phyloP scores from a whole-genome alignment of 495 filamentous ascomycete genomes.

The Lophium mytilinum region DNA sequence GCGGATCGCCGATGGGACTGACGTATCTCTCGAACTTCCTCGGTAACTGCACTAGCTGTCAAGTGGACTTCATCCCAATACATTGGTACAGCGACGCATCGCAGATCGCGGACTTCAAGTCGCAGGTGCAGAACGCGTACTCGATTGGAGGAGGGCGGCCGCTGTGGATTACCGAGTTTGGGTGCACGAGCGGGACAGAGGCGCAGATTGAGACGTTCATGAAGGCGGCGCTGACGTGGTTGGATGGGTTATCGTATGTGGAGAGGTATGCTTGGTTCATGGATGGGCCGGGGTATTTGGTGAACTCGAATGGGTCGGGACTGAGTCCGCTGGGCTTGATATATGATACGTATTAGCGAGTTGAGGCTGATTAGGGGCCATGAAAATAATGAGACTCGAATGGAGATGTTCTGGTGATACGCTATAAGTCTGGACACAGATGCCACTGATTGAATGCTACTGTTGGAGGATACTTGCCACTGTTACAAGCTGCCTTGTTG shows the following conservation, averaged over 20 bases:
- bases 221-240: slow-evolving; percentile 47
- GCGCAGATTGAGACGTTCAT: slow-evolving; percentile 50
- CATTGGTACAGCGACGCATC: slow-evolving; percentile 29
- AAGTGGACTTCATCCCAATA: slow-evolving; percentile 27
- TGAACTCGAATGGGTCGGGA: slow-evolving; percentile 20
- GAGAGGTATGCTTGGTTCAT: slow-evolving; percentile 78
- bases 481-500: too few relatives aligned
- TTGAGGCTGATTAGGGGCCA: too few relatives aligned
- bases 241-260: slow-evolving; percentile 60
- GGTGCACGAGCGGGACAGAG: slow-evolving; percentile 35
- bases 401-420: too few relatives aligned
- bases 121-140: slow-evolving; percentile 26
- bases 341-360: neutral
- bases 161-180: slow-evolving; percentile 82
- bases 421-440: too few relatives aligned
- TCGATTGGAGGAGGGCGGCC: slow-evolving; percentile 43
- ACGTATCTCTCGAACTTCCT: slow-evolving; percentile 30
- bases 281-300: slow-evolving; percentile 45
- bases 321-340: slow-evolving; percentile 1
- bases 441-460: too few relatives aligned
- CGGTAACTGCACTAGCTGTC: slow-evolving; percentile 22
- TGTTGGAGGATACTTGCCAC: too few relatives aligned
- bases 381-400: too few relatives aligned
- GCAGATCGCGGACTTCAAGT: slow-evolving; percentile 33
- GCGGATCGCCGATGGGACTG: slow-evolving; percentile 31